Evolutionary conservation across 768 basidiomycete genomes (phyloP).

Genomic region (Lentinula sp.): DNA sequence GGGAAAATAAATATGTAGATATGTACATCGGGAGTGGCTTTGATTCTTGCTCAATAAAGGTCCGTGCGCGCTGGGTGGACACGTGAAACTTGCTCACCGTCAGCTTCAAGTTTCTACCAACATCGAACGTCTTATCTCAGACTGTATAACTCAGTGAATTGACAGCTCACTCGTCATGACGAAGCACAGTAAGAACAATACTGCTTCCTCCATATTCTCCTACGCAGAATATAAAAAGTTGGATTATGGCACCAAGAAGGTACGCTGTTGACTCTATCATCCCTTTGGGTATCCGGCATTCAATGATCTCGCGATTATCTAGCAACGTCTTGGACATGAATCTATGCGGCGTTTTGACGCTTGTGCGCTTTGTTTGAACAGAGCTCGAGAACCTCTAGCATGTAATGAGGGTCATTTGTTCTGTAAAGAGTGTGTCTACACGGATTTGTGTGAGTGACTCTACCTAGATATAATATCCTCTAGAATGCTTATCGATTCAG

Average conservation of each 20-base stretch:
- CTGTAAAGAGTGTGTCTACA: slow-evolving; percentile 92
- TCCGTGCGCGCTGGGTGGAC: too few species aligned
- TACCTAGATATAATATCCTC: background rate
- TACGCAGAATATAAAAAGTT: slow-evolving; percentile 86
- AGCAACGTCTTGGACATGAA: slow-evolving; percentile 85
- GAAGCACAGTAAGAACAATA: slow-evolving; percentile 88
- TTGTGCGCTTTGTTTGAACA: slow-evolving; percentile 82
- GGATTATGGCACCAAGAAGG: slow-evolving; percentile 78
- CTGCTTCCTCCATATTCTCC: slow-evolving; percentile 83
- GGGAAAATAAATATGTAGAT: too few species aligned
- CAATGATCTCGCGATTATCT: background rate
- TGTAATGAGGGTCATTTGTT: slow-evolving; percentile 88
- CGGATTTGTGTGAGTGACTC: slow-evolving; percentile 63
- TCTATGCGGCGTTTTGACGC: slow-evolving; percentile 91
- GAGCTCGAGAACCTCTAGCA: slow-evolving; percentile 76
- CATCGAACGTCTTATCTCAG: too few species aligned
- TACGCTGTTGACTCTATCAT: slow-evolving; percentile 21
- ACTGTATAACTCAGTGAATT: too few species aligned
- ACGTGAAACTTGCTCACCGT: too few species aligned
- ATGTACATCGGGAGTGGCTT: too few species aligned
- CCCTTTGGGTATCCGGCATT: background rate
- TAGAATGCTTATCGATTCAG: slow-evolving; percentile 27
- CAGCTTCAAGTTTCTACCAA: too few species aligned
- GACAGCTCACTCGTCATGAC: slow-evolving; percentile 43
- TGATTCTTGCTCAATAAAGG: too few species aligned